Percentiles rank a stretch among this genome's conserved stretches.
These are phyloP conservation scores for Theobroma cacao DNA, from an alignment of 345 rosid genomes.

Conservation along the genomic window DNA sequence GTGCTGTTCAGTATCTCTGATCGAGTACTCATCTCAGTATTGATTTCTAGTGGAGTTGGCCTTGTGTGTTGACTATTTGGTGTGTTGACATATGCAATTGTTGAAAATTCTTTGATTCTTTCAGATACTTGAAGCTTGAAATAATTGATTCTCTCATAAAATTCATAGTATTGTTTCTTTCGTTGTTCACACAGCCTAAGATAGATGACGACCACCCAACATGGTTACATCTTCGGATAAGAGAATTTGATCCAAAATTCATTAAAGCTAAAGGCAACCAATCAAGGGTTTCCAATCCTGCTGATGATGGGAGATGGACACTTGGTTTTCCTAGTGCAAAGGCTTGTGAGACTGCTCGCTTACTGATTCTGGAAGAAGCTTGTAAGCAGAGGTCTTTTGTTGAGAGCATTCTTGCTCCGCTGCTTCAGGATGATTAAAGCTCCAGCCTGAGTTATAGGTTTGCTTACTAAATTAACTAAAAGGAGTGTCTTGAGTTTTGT, in stretches of 20 bases:
- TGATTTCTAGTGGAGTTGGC: background rate
- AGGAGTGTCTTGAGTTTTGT: background rate
- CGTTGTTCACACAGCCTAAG: conserved; percentile 38
- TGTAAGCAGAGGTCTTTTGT: conserved; percentile 43
- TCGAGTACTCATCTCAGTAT: background rate
- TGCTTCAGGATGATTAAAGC: conserved; percentile 26
- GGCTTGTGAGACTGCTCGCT: conserved; percentile 46
- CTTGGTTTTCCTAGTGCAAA: conserved; percentile 49
- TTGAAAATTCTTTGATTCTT: background rate
- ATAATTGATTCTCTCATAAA: background rate
- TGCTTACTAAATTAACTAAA: conserved; percentile 16
- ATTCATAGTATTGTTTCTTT: background rate
- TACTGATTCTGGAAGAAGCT: conserved; percentile 40
- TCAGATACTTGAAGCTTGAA: background rate
- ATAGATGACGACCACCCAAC: conserved; percentile 52
- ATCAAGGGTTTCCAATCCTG: conserved; percentile 23
- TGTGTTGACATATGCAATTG: background rate
- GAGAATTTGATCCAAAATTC: conserved; percentile 51
- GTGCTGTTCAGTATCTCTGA: background rate
- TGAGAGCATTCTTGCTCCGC: conserved; percentile 31
- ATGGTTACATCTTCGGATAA: conserved; percentile 58
- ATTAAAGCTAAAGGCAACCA: conserved; percentile 16
- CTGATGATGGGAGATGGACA: conserved; percentile 56
- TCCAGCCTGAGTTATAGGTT: conserved; percentile 16
- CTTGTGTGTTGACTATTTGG: background rate